Evolutionary conservation across 768 basidiomycete species (phyloP), one percentile per base, ranked within the genome.

Genomic region (Tylopilus vinaceipallidus): DNA sequence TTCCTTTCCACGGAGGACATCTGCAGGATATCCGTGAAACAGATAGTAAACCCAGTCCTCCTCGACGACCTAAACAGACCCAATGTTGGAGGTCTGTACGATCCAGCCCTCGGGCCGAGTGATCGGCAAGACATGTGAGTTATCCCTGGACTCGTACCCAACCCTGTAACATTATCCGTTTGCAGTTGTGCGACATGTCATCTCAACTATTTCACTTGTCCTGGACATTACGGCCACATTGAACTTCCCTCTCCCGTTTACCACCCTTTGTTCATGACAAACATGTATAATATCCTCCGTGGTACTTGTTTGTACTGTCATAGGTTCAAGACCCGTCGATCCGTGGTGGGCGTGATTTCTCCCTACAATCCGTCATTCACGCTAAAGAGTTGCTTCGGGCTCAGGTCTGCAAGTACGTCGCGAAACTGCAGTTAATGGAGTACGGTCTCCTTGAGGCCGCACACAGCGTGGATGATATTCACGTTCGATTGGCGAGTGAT

Each of bases 161-260:
- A 37, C 23, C 23, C 36, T 47, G 19, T 37, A 33, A 7, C 47
- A 60, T 44, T 19, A 34, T 50, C 34, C 36, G 50, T 29, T 23
- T 41, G 20, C 65, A 99, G 95, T 52, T 99, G 97, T 67, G 76
- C 88, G 55, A 97, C 97, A 70, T 99, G 97, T 66, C 86, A 80
- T 50, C 80, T 97, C 61, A 90, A 84, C 40, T 95, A 93, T 63
- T 98, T 87, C 73, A 86, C 87, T 52, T 99, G 97, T 68, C 95
- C 97, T 2, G 97, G 97, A 16, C 97, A 99, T 70, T 99, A 88
- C 71, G 97, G 97, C 19, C 97, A 98, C 69, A 95, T 99, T 53
- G 93, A 98, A 53, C 80, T 99, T 6, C 94, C 95, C 17, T 81
- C 88, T 16, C 95, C 97, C 13, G 91, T 98, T 3, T 98, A 90